Conservation (phyloP, 441 rosid genomes). For the Adansonia grandidieri region DNA sequence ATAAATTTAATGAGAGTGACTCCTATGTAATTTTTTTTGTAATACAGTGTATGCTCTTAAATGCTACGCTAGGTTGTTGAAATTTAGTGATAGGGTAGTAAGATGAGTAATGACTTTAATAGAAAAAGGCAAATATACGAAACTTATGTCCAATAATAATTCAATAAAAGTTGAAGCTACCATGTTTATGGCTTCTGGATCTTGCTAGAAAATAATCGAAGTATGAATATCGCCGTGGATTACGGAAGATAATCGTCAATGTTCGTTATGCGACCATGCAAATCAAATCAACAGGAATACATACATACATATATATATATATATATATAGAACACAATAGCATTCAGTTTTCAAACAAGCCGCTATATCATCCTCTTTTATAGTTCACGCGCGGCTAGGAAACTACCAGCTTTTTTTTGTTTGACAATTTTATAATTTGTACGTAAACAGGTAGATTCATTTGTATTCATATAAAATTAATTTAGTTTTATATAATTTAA, state of each 20-base stretch:
- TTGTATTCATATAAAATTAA: no score
- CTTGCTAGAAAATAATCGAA: not conserved
- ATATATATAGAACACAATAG: no score
- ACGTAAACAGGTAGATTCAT: no score
- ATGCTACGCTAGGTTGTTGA: not conserved
- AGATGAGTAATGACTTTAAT: not conserved
- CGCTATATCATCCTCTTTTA: no score
- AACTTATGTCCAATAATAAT: not conserved
- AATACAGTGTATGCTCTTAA: not conserved
- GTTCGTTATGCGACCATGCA: not conserved
- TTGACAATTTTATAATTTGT: no score
- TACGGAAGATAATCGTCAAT: not conserved
- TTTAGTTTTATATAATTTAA: no score
- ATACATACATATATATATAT: no score
- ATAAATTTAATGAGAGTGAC: no score
- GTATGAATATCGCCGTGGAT: not conserved
- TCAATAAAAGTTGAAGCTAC: not conserved
- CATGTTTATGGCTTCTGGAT: not conserved
- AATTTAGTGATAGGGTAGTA: not conserved
- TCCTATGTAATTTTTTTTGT: not conserved
- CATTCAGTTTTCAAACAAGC: no score
- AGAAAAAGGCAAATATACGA: not conserved
- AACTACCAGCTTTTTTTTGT: no score
- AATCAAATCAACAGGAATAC: not conserved
- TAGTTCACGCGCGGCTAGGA: no score